Evolutionary conservation across 1,284 basidiomycete species (phyloP).

Genomic region (Chondrostereum purpureum): DNA sequence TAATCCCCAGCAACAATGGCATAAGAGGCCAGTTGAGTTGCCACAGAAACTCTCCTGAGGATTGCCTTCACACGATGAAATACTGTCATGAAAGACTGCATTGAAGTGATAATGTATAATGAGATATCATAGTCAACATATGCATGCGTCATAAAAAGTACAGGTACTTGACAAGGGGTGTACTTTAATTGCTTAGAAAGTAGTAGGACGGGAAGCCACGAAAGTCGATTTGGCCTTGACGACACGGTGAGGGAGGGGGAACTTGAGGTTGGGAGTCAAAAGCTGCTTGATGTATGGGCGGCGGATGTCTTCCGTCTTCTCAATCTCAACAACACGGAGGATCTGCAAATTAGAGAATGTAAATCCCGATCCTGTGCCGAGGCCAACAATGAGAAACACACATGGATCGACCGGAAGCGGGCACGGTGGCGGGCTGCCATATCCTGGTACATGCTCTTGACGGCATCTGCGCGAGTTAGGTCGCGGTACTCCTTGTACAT

Average conservation of each 20-base stretch:
- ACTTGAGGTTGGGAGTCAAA: constrained; percentile 84
- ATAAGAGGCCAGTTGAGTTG: too few relatives aligned
- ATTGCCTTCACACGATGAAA: too few relatives aligned
- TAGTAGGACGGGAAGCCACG: constrained; percentile 64
- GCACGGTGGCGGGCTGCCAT: constrained; percentile 99
- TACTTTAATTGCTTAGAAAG: too few relatives aligned
- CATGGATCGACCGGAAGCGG: constrained; percentile 97
- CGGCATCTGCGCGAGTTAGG: constrained; percentile 89
- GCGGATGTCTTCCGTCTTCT: constrained; percentile 90
- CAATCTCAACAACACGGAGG: constrained; percentile 88
- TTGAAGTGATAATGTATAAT: too few relatives aligned
- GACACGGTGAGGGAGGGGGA: constrained; percentile 96
- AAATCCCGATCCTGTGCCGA: too few relatives aligned
- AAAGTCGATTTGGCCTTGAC: constrained; percentile 67
- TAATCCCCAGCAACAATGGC: too few relatives aligned
- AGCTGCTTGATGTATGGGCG: constrained; percentile 98
- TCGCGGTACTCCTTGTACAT: constrained; percentile 99
- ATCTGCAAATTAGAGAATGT: constrained; percentile 45
- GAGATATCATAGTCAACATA: too few relatives aligned
- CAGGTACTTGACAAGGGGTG: too few relatives aligned
- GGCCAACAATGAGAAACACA: constrained; percentile 31
- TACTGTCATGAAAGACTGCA: too few relatives aligned
- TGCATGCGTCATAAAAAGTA: too few relatives aligned
- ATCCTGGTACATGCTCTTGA: constrained; percentile 98
- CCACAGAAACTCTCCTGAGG: too few relatives aligned